These are phyloP conservation scores for Talaromyces proteolyticus DNA, from an alignment of 495 filamentous ascomycete species.

Conservation along the genomic window DNA sequence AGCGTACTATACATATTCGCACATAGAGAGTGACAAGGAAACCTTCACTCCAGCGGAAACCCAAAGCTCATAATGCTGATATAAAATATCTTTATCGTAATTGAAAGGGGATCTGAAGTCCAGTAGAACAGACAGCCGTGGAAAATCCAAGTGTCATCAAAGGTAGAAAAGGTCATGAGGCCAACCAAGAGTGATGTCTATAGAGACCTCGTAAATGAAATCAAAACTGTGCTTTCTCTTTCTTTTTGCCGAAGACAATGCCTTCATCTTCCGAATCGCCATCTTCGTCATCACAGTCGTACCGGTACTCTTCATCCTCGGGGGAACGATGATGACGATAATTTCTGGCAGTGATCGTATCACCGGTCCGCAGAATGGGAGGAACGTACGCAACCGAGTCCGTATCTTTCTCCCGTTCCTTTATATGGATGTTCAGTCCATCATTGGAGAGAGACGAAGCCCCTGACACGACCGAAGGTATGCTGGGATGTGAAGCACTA, in stretches of 20 bases:
- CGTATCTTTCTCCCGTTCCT: slow-evolving; percentile 22
- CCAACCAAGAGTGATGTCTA: not conserved
- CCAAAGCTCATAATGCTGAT: not conserved
- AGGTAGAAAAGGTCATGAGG: not conserved
- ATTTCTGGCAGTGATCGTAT: slow-evolving; percentile 34
- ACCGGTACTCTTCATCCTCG: slow-evolving; percentile 36
- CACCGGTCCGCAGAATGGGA: slow-evolving; percentile 39
- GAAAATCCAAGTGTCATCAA: not conserved
- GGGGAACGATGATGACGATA: slow-evolving; percentile 14
- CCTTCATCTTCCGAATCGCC: slow-evolving; percentile 47
- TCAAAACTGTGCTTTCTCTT: slow-evolving; percentile 14
- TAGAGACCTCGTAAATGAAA: too few species aligned
- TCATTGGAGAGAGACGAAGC: slow-evolving; percentile 72
- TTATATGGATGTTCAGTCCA: slow-evolving; percentile 14
- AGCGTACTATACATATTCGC: not conserved
- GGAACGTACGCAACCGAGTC: slow-evolving; percentile 22
- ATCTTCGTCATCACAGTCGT: slow-evolving; percentile 42
- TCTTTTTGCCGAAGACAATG: slow-evolving; percentile 37
- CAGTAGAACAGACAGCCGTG: not conserved
- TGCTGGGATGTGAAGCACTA: slow-evolving; percentile 67
- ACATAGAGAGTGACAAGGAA: not conserved
- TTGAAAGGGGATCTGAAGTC: not conserved
- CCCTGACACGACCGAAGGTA: slow-evolving; percentile 71
- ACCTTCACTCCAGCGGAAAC: not conserved
- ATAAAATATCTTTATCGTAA: not conserved